Evolutionary conservation across 2,329 filamentous ascomycete genomes (phyloP).

Genomic region (Elsinoe perseae): DNA sequence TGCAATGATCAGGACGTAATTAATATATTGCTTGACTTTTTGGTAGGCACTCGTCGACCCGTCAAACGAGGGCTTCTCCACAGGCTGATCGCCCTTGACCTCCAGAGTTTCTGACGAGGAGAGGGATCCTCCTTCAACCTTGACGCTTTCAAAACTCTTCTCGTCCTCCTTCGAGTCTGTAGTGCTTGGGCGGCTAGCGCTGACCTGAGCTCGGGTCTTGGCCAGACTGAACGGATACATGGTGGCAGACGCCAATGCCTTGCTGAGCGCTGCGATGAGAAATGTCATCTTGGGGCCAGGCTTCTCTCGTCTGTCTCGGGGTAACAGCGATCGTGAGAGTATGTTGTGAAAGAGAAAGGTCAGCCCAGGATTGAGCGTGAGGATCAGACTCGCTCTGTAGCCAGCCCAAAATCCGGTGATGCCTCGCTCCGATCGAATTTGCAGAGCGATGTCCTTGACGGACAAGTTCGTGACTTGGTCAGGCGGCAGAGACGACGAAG

Average conservation of each 20-base stretch:
- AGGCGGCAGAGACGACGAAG: slow-evolving; percentile 24
- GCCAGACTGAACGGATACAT: slow-evolving; percentile 83
- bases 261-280: slow-evolving; percentile 66
- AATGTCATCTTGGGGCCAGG: slow-evolving; percentile 52
- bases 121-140: neutral
- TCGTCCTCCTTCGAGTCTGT: neutral
- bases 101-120: slow-evolving; percentile 24
- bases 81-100: slow-evolving; percentile 19
- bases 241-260: slow-evolving; percentile 64
- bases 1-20: neutral
- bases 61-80: neutral
- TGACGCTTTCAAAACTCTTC: slow-evolving; percentile 10
- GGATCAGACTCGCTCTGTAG: slow-evolving; percentile 69
- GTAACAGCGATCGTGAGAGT: slow-evolving; percentile 54
- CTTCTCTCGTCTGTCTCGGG: slow-evolving; percentile 44
- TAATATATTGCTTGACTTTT: neutral
- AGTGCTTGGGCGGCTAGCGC: slow-evolving; percentile 29
- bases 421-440: slow-evolving; percentile 63
- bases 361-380: slow-evolving; percentile 78
- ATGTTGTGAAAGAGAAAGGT: slow-evolving; percentile 77
- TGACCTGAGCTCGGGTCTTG: slow-evolving; percentile 69
- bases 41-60: neutral
- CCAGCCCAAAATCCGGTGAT: slow-evolving; percentile 76
- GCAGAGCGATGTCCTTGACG: slow-evolving; percentile 51
- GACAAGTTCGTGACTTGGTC: slow-evolving; percentile 27